Conservation (phyloP, 352 stramenopile genomes). For the Globisporangium viniferum region DNA sequence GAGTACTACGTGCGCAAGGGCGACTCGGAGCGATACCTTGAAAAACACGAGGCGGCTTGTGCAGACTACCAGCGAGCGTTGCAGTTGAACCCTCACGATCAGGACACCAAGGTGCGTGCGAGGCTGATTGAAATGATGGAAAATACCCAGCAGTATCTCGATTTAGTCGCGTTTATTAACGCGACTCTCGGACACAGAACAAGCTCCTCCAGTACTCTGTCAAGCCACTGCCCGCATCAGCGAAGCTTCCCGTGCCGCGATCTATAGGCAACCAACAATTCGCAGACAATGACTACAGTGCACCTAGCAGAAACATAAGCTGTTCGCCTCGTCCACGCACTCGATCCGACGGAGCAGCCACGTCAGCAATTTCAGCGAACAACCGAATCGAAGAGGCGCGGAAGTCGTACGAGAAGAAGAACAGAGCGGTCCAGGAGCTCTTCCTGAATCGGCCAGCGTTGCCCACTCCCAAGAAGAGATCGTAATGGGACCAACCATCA, state of each 20-base stretch:
- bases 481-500: background rate
- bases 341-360: constrained; percentile 16
- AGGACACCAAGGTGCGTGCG: constrained; percentile 45
- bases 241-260: background rate
- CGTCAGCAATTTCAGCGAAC: constrained; percentile 9
- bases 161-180: background rate
- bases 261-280: constrained; percentile 18
- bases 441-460: constrained; percentile 45
- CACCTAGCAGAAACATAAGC: background rate
- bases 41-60: constrained; percentile 56
- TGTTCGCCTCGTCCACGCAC: constrained; percentile 4
- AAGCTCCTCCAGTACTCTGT: constrained; percentile 64
- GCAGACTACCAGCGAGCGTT: constrained; percentile 49
- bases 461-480: constrained; percentile 10
- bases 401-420: constrained; percentile 47
- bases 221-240: constrained; percentile 1
- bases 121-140: background rate
- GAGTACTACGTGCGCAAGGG: constrained; percentile 70
- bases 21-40: constrained; percentile 71
- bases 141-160: background rate
- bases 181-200: constrained; percentile 23
- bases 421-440: constrained; percentile 57
- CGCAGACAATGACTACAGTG: background rate
- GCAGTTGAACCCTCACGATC: constrained; percentile 52
- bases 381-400: constrained; percentile 29